Conservation (phyloP, 2,329 filamentous ascomycete species). For the Claviceps paspali region DNA sequence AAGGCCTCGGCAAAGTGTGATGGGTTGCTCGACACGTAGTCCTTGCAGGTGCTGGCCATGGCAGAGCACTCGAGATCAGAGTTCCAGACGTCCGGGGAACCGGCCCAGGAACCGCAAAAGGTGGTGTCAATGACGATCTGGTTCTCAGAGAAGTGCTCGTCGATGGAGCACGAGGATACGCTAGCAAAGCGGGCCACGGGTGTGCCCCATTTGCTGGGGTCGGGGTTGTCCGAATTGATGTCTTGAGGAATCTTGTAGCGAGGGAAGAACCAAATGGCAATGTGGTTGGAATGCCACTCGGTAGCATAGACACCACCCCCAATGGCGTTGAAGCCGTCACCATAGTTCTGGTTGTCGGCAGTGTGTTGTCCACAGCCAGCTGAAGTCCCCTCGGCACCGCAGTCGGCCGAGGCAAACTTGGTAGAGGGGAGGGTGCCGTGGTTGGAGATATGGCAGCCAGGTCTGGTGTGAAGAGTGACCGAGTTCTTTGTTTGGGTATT, state of each 20-base stretch:
- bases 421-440: constrained; percentile 30
- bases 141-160: constrained; percentile 53
- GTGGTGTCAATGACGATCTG: constrained; percentile 69
- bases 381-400: constrained; percentile 36
- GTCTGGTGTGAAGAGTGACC: constrained; percentile 52
- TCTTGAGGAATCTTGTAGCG: constrained; percentile 49
- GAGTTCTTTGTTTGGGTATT: constrained; percentile 43
- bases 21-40: constrained; percentile 59
- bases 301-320: constrained; percentile 59
- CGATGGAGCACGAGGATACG: constrained; percentile 54
- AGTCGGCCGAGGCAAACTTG: constrained; percentile 35
- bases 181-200: constrained; percentile 55
- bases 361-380: constrained; percentile 45
- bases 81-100: constrained; percentile 41
- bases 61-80: constrained; percentile 40
- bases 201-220: constrained; percentile 52
- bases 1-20: constrained; percentile 55
- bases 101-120: constrained; percentile 83
- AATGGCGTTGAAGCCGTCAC: constrained; percentile 53
- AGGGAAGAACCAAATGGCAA: constrained; percentile 73
- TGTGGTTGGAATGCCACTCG: constrained; percentile 58
- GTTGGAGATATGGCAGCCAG: constrained; percentile 42
- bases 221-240: constrained; percentile 41
- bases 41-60: constrained; percentile 49
- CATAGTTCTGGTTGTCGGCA: constrained; percentile 39